phyloP scores from a whole-genome alignment of 345 rosid species.

The Fremontodendron californicum region DNA sequence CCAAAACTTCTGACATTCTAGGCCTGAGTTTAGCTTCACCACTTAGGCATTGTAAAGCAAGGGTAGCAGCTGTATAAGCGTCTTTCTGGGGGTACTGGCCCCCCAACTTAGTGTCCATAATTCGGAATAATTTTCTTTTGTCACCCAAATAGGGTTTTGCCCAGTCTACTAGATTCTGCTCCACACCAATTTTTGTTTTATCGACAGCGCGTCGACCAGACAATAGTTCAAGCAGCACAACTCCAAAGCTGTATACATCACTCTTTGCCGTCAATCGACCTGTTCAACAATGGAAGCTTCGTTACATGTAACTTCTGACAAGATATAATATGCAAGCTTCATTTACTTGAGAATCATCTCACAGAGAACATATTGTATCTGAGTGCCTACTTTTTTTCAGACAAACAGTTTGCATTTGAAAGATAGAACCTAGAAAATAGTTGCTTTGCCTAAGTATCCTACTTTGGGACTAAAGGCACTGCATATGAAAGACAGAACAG shows the following conservation, averaged over 20 bases:
- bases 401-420: not conserved
- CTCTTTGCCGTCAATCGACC: constrained; percentile 93
- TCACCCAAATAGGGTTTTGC: constrained; percentile 86
- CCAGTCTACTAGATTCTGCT: constrained; percentile 94
- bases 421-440: not conserved
- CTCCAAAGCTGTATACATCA: constrained; percentile 96
- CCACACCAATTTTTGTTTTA: constrained; percentile 70
- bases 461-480: not conserved
- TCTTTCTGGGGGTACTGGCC: constrained; percentile 95
- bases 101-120: constrained; percentile 94
- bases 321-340: not conserved
- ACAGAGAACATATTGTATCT: not conserved
- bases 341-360: not conserved
- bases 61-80: constrained; percentile 68
- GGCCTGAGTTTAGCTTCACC: constrained; percentile 74
- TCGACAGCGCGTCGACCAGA: constrained; percentile 93
- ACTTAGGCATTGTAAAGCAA: constrained; percentile 69
- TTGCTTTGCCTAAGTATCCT: not conserved
- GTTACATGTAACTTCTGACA: constrained; percentile 7
- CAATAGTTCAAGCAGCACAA: constrained; percentile 81
- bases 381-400: not conserved
- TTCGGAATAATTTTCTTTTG: constrained; percentile 74
- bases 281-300: constrained; percentile 31
- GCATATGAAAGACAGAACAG: not conserved
- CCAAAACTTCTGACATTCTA: constrained; percentile 80